Conservation (phyloP, 176 grass and related monocot genomes). For the Carex cristatella region DNA sequence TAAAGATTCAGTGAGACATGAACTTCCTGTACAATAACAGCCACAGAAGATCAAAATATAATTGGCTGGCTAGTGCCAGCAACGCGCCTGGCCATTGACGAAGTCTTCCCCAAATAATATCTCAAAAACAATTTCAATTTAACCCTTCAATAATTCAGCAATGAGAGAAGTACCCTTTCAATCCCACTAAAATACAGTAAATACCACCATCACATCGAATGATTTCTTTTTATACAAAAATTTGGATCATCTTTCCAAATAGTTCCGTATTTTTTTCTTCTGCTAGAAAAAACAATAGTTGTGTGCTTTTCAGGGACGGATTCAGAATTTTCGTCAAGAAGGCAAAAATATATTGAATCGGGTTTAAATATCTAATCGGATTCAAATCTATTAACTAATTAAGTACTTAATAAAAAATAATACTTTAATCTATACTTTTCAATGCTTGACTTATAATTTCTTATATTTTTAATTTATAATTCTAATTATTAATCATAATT, state of each 20-base stretch:
- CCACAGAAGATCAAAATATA: background rate
- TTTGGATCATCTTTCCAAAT: background rate
- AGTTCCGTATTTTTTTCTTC: background rate
- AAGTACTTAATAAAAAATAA: too few relatives aligned
- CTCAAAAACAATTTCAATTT: background rate
- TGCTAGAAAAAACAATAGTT: too few relatives aligned
- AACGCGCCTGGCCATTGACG: constrained; percentile 7
- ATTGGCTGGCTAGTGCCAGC: background rate
- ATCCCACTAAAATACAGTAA: background rate
- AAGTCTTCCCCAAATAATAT: background rate
- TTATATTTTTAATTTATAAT: too few relatives aligned
- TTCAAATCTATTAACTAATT: too few relatives aligned
- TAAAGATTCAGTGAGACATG: background rate
- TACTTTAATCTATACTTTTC: too few relatives aligned
- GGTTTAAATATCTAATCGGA: too few relatives aligned
- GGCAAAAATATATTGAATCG: too few relatives aligned
- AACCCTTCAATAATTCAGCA: background rate
- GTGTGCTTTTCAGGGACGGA: background rate
- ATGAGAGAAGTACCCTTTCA: background rate
- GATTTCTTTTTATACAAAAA: background rate
- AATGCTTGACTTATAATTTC: too few relatives aligned
- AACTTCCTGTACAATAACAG: background rate
- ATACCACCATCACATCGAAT: background rate
- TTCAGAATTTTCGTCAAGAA: too few relatives aligned
- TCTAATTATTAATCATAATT: too few relatives aligned